Conservation (phyloP, 2,329 filamentous ascomycete genomes). For the Aspergillus proliferans region DNA sequence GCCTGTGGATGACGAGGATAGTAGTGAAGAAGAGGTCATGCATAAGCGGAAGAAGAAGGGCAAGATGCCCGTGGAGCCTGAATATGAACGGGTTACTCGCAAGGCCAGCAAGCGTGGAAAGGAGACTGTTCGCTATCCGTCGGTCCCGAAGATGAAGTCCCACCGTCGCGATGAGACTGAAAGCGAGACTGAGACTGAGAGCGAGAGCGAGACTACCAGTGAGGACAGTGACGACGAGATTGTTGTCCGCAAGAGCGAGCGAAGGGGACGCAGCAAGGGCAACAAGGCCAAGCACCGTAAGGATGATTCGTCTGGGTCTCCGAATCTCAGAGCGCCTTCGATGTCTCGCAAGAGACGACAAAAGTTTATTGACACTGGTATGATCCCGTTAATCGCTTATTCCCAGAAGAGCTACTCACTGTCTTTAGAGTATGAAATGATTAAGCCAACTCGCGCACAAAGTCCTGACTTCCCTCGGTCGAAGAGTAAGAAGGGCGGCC, state of each 20-base stretch:
- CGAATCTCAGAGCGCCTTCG: slow-evolving; percentile 38
- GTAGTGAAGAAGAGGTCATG: background rate
- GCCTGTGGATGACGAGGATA: background rate
- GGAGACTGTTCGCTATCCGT: background rate
- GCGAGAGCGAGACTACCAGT: slow-evolving; percentile 5
- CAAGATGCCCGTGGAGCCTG: background rate
- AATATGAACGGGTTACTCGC: background rate
- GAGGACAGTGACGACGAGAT: slow-evolving; percentile 13
- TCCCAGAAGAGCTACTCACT: slow-evolving; percentile 3
- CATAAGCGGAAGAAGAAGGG: background rate
- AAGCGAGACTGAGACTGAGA: slow-evolving; percentile 9
- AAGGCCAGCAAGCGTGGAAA: background rate
- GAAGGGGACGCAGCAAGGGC: slow-evolving; percentile 9
- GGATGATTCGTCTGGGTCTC: slow-evolving; percentile 8
- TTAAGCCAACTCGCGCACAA: background rate
- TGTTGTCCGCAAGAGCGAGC: slow-evolving; percentile 23
- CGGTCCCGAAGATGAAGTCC: background rate
- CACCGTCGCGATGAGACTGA: background rate
- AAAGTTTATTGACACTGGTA: slow-evolving; percentile 76
- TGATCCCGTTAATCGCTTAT: background rate
- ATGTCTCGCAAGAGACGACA: slow-evolving; percentile 61
- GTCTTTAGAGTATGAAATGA: background rate
- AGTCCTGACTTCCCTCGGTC: slow-evolving; percentile 21
- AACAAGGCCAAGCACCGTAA: slow-evolving; percentile 20
- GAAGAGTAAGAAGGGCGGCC: slow-evolving; percentile 20